These are phyloP conservation scores for Trichosporon asahii DNA, from an alignment of 1,284 basidiomycete species.

Conservation along the genomic window DNA sequence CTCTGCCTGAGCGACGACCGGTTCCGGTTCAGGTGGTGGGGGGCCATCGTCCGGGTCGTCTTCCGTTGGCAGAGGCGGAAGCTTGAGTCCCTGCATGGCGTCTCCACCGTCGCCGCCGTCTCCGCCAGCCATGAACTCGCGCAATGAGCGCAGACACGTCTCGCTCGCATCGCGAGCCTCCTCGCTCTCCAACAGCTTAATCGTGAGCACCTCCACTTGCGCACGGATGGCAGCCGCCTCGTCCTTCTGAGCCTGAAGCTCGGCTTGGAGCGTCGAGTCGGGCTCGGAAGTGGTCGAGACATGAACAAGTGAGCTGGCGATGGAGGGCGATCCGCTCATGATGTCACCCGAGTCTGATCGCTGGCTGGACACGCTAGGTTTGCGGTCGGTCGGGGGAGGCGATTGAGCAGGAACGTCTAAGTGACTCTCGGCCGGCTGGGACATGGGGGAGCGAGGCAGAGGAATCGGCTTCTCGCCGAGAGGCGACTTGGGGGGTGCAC, in stretches of 20 bases:
- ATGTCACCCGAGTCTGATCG: constrained; percentile 1
- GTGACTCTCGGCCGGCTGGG: neutral
- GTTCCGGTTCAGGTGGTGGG: constrained; percentile 3
- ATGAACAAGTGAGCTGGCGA: neutral
- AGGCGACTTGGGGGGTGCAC: neutral
- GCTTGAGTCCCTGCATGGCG: constrained; percentile 18
- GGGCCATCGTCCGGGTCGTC: constrained; percentile 53
- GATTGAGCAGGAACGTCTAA: neutral
- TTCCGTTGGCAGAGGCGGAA: constrained; percentile 62
- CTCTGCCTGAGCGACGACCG: neutral
- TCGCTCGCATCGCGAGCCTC: constrained; percentile 86
- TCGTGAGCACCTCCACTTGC: constrained; percentile 61
- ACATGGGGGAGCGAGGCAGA: neutral
- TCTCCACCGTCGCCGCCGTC: constrained; percentile 23
- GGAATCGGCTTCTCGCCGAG: neutral
- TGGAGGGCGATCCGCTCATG: neutral
- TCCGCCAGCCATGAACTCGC: constrained; percentile 68
- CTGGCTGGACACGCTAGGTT: neutral
- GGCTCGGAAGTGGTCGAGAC: neutral
- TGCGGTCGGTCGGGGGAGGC: neutral
- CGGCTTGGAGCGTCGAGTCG: neutral
- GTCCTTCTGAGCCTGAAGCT: neutral
- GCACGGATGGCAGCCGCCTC: constrained; percentile 54
- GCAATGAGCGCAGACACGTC: constrained; percentile 70
- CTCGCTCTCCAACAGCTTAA: constrained; percentile 67